Percentiles rank a stretch among this genome's conserved stretches.
phyloP scores from a whole-genome alignment of 2,329 filamentous ascomycete genomes.

The Ophiostoma triangulosporum region DNA sequence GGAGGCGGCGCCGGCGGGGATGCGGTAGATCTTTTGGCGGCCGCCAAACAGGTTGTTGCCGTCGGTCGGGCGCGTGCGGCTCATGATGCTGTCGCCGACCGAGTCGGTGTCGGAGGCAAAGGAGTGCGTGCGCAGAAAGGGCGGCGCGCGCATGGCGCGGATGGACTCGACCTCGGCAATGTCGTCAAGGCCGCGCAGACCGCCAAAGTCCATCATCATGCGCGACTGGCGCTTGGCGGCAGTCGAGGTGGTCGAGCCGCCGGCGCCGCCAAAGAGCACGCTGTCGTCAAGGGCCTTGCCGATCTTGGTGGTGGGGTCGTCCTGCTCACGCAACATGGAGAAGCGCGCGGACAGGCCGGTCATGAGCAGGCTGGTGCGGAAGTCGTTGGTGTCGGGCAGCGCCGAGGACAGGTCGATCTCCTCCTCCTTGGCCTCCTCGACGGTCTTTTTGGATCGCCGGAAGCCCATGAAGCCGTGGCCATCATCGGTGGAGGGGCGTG shows the following conservation, averaged over 20 bases:
- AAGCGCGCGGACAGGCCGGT: conserved; percentile 88
- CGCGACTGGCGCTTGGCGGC: conserved; percentile 58
- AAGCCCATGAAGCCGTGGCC: conserved; percentile 37
- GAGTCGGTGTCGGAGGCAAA: conserved; percentile 57
- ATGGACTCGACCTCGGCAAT: conserved; percentile 88
- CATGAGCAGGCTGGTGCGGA: conserved; percentile 92
- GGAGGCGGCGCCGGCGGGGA: conserved; percentile 40
- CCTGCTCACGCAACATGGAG: conserved; percentile 91
- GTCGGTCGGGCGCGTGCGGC: conserved; percentile 65
- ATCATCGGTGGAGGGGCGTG: conserved; percentile 39
- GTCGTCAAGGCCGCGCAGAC: conserved; percentile 50
- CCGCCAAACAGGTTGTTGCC: conserved; percentile 92
- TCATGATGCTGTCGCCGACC: conserved; percentile 60
- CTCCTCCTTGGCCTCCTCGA: conserved; percentile 44
- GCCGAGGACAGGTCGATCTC: conserved; percentile 56
- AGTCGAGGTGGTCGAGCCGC: not conserved
- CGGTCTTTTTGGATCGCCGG: conserved; percentile 39
- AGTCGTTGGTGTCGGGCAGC: conserved; percentile 74
- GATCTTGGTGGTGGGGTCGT: conserved; percentile 76
- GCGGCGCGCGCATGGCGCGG: conserved; percentile 32
- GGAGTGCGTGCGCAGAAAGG: conserved; percentile 48
- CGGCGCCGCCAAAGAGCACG: conserved; percentile 44
- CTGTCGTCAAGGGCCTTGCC: conserved; percentile 95
- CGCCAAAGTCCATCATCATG: conserved; percentile 59
- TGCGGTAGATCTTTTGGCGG: conserved; percentile 88